A percentile compares a stretch with the other conserved stretches of the same genome.
Conservation (phyloP, 2,329 filamentous ascomycete genomes). For the Exophiala sp. region DNA sequence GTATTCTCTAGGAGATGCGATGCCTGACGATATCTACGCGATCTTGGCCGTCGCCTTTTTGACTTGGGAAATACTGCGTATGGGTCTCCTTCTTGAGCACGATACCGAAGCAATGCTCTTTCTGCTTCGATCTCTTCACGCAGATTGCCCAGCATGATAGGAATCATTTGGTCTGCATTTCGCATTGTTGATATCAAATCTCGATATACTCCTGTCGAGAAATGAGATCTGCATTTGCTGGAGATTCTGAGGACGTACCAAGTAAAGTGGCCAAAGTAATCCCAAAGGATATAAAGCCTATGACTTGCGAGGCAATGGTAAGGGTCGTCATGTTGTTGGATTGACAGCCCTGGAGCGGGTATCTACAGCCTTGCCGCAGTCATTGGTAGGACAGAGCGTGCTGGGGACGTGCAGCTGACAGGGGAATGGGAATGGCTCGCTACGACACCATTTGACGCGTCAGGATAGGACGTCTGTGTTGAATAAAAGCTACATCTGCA, state of each 20-base stretch:
- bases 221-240: background rate
- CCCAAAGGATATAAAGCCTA: constrained; percentile 26
- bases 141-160: constrained; percentile 24
- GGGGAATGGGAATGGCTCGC: no score
- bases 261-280: constrained; percentile 25
- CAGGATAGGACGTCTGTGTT: no score
- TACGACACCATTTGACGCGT: no score
- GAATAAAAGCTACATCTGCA: no score
- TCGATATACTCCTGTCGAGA: constrained; percentile 21
- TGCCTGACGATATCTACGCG: constrained; percentile 13
- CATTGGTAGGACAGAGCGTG: background rate
- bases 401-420: no score
- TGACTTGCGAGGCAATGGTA: constrained; percentile 15
- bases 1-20: constrained; percentile 15
- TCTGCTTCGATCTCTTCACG: constrained; percentile 25
- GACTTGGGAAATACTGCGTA: constrained; percentile 19
- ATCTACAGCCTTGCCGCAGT: background rate
- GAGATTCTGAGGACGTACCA: constrained; percentile 9
- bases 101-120: constrained; percentile 17
- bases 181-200: constrained; percentile 23
- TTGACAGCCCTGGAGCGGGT: background rate
- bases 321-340: constrained; percentile 4
- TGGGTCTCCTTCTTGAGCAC: constrained; percentile 19
- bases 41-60: constrained; percentile 3
- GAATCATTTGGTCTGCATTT: constrained; percentile 18